Conservation (phyloP, 495 filamentous ascomycete species). For the Bombardia bombarda region DNA sequence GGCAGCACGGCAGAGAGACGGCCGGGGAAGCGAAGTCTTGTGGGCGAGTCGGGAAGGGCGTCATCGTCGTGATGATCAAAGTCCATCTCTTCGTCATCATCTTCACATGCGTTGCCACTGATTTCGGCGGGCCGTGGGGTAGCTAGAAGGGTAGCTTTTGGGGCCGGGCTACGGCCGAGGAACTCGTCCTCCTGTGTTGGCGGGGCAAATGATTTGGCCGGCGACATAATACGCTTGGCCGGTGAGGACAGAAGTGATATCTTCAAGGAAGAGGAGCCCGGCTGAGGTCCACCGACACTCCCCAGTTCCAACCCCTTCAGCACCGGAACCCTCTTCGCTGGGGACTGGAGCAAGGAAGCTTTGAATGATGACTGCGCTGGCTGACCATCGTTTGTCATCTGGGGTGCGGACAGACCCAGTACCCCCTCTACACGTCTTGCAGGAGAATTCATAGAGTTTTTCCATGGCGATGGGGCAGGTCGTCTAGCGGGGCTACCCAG, state of each 20-base stretch:
- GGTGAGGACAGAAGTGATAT: constrained; percentile 38
- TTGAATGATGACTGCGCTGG: constrained; percentile 24
- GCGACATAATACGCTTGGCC: constrained; percentile 37
- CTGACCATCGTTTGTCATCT: constrained; percentile 6
- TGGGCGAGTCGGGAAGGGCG: constrained; percentile 21
- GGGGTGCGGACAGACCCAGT: constrained; percentile 1
- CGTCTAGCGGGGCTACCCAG: constrained; percentile 42
- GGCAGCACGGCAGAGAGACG: constrained; percentile 43
- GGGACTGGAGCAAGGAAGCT: constrained; percentile 36
- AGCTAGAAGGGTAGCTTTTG: constrained; percentile 30
- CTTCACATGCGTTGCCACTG: constrained; percentile 1
- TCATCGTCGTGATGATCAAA: constrained; percentile 4
- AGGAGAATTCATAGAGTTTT: constrained; percentile 39
- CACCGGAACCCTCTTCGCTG: constrained; percentile 30
- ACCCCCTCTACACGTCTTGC: constrained; percentile 33
- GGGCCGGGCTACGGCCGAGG: constrained; percentile 6
- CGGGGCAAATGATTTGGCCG: constrained; percentile 22
- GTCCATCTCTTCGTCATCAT: constrained; percentile 6
- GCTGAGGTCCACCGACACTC: not conserved
- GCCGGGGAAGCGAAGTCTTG: constrained; percentile 36
- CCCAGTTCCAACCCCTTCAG: constrained; percentile 10
- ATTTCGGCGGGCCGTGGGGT: constrained; percentile 23
- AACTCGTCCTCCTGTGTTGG: constrained; percentile 7
- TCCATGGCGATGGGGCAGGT: constrained; percentile 37
- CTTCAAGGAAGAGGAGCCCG: constrained; percentile 27